Percentiles rank a stretch among this genome's conserved stretches.
Conservation (phyloP, 1,284 basidiomycete species). For the Tausonia pullulans region DNA sequence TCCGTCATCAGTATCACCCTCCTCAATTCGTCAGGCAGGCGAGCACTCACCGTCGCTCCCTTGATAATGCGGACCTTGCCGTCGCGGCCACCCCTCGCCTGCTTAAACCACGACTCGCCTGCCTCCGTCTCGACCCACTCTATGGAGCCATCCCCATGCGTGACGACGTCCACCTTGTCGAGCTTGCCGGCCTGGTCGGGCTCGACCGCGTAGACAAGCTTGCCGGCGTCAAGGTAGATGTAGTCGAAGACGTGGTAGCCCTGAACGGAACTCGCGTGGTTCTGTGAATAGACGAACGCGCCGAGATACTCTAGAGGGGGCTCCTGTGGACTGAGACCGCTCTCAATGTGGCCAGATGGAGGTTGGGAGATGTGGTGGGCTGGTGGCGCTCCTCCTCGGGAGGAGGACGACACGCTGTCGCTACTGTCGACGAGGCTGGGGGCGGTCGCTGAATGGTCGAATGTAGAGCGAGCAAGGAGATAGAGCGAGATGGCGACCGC, state of each 20-base stretch:
- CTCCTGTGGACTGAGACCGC: too few relatives aligned
- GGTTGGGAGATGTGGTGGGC: too few relatives aligned
- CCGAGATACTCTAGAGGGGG: too few relatives aligned
- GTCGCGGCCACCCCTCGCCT: background rate
- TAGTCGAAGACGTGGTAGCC: background rate
- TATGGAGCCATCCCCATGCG: too few relatives aligned
- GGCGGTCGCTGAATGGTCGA: too few relatives aligned
- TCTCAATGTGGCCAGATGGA: too few relatives aligned
- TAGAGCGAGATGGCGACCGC: too few relatives aligned
- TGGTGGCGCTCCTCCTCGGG: too few relatives aligned
- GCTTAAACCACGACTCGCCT: background rate
- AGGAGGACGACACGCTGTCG: too few relatives aligned
- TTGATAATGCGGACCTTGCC: background rate
- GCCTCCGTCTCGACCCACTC: background rate
- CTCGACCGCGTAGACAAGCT: background rate
- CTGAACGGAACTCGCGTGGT: slow-evolving; percentile 2
- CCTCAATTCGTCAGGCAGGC: background rate
- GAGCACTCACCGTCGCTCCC: background rate
- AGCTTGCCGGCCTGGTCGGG: background rate
- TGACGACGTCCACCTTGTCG: background rate
- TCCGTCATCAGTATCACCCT: background rate
- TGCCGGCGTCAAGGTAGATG: background rate
- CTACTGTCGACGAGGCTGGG: too few relatives aligned
- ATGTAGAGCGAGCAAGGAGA: too few relatives aligned
- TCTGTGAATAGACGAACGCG: too few relatives aligned